Percentiles rank a stretch among this genome's conserved stretches.
Evolutionary conservation across 768 basidiomycete species (phyloP).

Genomic region (Mycena galopus): DNA sequence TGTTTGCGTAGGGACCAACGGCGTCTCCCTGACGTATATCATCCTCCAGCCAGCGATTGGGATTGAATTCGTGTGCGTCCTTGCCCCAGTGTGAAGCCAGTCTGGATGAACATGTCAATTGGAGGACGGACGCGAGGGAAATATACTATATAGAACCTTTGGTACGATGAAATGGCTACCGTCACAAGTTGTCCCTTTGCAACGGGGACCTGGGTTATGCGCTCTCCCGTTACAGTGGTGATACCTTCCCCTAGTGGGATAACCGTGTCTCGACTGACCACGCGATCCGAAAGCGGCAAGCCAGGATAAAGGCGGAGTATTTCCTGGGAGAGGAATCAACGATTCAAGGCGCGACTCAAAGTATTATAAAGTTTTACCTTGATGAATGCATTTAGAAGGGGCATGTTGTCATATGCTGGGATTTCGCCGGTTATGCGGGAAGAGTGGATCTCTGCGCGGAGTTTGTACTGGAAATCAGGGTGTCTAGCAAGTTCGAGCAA

Average conservation of each 20-base stretch:
- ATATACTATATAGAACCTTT: slow-evolving; percentile 11
- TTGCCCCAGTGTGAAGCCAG: slow-evolving; percentile 20
- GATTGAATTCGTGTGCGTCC: slow-evolving; percentile 19
- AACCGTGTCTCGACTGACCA: slow-evolving; percentile 1
- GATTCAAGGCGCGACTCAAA: not conserved
- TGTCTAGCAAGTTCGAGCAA: slow-evolving; percentile 19
- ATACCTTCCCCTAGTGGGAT: slow-evolving; percentile 12
- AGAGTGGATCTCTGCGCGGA: slow-evolving; percentile 17
- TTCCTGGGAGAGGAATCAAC: slow-evolving; percentile 1
- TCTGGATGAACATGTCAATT: not conserved
- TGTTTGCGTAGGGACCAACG: slow-evolving; percentile 30
- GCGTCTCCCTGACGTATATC: not conserved
- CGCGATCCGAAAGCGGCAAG: slow-evolving; percentile 19
- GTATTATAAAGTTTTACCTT: not conserved
- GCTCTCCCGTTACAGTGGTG: not conserved
- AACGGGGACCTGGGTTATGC: slow-evolving; percentile 3
- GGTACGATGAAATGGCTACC: slow-evolving; percentile 12
- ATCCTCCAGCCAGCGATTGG: slow-evolving; percentile 21
- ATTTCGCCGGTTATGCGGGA: not conserved
- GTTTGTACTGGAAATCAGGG: slow-evolving; percentile 14
- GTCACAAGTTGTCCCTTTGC: slow-evolving; percentile 17
- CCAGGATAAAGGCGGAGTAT: slow-evolving; percentile 25
- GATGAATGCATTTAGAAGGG: slow-evolving; percentile 31
- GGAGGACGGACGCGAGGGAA: too few species aligned
- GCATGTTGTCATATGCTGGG: slow-evolving; percentile 10